These are phyloP conservation scores for Umbelopsis sp. DNA, from an alignment of 192 early-diverging fungal genomes.

Conservation along the genomic window DNA sequence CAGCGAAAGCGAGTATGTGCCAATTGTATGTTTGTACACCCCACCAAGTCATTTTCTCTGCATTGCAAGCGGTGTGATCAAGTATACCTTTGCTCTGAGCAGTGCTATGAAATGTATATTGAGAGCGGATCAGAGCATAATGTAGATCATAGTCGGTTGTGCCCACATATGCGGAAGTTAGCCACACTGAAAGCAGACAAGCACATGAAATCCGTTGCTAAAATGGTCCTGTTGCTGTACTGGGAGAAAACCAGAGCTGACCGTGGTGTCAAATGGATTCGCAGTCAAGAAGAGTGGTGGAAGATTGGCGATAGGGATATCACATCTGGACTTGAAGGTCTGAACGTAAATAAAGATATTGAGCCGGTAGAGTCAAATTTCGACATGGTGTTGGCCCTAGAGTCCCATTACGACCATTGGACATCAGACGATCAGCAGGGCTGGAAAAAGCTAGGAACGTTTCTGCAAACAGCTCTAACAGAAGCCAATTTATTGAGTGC, in stretches of 20 bases:
- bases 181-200: constrained; percentile 61
- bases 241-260: constrained; percentile 41
- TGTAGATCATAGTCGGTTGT: constrained; percentile 44
- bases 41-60: constrained; percentile 46
- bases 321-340: background rate
- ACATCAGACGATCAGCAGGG: constrained; percentile 54
- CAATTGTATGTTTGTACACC: constrained; percentile 58
- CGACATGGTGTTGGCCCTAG: constrained; percentile 46
- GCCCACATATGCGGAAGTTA: constrained; percentile 53
- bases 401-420: constrained; percentile 69
- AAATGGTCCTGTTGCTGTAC: constrained; percentile 53
- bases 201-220: constrained; percentile 68
- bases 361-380: constrained; percentile 45
- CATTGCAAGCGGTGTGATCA: constrained; percentile 65
- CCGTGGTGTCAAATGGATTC: background rate
- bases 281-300: constrained; percentile 18
- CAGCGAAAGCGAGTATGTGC: constrained; percentile 65
- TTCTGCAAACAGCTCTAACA: constrained; percentile 46
- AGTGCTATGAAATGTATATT: constrained; percentile 44
- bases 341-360: constrained; percentile 1
- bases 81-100: constrained; percentile 58
- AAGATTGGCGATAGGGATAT: background rate
- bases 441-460: constrained; percentile 57
- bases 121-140: constrained; percentile 35
- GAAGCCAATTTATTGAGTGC: constrained; percentile 47